These are phyloP conservation scores for Cunninghamia lanceolata DNA, from an alignment of 75 land plant genomes.

Conservation along the genomic window DNA sequence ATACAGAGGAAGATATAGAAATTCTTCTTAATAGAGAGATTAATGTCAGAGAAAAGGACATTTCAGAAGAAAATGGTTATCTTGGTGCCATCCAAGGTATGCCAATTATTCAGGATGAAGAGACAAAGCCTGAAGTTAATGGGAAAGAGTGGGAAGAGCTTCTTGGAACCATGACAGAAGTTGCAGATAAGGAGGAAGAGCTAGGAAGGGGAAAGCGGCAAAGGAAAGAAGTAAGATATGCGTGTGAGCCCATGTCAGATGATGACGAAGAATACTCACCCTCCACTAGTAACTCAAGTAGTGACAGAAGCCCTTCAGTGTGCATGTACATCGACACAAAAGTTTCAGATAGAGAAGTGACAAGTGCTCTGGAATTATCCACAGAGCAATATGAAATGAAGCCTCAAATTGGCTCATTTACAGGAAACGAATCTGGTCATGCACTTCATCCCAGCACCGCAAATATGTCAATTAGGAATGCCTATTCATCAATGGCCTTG, in stretches of 20 bases:
- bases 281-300: not conserved
- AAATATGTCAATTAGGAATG: not conserved
- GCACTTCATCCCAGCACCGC: not conserved
- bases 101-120: constrained; percentile 7
- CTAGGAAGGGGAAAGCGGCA: constrained; percentile 39
- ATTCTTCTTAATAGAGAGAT: constrained; percentile 23
- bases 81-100: constrained; percentile 33
- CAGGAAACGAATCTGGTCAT: not conserved
- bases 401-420: not conserved
- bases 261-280: constrained; percentile 20
- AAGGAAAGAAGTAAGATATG: constrained; percentile 25
- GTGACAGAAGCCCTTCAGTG: not conserved
- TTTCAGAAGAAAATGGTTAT: constrained; percentile 25
- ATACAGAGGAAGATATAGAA: constrained; percentile 24
- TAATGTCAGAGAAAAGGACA: constrained; percentile 10
- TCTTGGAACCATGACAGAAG: constrained; percentile 16
- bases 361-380: not conserved
- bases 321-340: not conserved
- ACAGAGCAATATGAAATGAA: not conserved
- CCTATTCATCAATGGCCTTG: not conserved
- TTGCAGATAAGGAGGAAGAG: constrained; percentile 16
- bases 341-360: not conserved
- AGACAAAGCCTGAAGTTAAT: constrained; percentile 15
- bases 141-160: constrained; percentile 32
- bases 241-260: constrained; percentile 21